Evolutionary conservation across 2,329 filamentous ascomycete genomes (phyloP).

Genomic region (Rhexocercosporidium sp.): DNA sequence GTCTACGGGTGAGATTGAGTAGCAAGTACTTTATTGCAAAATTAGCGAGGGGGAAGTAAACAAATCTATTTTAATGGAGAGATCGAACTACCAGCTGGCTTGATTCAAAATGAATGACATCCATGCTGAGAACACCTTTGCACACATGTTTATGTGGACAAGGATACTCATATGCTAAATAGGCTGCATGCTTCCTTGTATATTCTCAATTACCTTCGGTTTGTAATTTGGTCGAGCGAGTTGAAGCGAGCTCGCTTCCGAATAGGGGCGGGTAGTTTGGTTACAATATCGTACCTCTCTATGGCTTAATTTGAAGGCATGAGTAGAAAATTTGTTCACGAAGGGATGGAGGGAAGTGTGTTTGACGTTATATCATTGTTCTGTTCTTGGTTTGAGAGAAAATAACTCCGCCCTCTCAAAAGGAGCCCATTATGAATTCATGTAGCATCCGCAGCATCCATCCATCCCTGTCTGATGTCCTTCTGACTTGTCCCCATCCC

Average conservation of each 20-base stretch:
- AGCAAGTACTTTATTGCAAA: background rate
- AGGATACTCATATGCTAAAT: no score
- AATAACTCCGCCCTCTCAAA: background rate
- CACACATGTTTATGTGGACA: no score
- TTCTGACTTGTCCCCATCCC: background rate
- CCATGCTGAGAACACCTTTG: no score
- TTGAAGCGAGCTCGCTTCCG: background rate
- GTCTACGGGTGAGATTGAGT: background rate
- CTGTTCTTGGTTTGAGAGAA: background rate
- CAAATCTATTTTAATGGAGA: background rate
- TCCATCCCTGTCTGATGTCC: background rate
- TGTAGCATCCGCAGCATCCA: background rate
- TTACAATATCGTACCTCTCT: background rate
- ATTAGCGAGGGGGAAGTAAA: background rate
- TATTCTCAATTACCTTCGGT: background rate
- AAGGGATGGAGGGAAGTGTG: background rate
- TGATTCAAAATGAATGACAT: no score
- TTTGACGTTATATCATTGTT: constrained; percentile 8
- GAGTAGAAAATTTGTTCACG: background rate
- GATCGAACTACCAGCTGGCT: no score
- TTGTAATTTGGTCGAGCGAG: background rate
- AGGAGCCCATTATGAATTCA: constrained; percentile 2
- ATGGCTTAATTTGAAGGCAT: background rate
- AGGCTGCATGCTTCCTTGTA: background rate
- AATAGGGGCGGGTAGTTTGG: background rate